phyloP scores from a whole-genome alignment of 306 rosid species.

The Myrica gale region DNA sequence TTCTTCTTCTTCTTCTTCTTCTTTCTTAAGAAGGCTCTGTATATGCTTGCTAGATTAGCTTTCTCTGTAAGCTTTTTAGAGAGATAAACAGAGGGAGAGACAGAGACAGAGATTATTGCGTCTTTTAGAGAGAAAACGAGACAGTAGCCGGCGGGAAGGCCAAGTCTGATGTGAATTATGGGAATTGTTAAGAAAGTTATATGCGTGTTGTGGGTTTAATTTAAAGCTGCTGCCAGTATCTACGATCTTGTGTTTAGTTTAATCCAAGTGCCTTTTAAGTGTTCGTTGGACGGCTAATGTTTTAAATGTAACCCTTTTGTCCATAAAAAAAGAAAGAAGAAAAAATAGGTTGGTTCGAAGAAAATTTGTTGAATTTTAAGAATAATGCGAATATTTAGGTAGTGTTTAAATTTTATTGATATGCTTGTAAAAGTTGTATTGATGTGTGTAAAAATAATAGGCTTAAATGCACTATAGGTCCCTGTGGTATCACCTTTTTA shows the following conservation, averaged over 20 bases:
- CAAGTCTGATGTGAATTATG: constrained; percentile 8
- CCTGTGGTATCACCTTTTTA: too few relatives aligned
- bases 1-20: neutral
- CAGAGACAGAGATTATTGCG: constrained; percentile 6
- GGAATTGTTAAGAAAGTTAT: constrained; percentile 9
- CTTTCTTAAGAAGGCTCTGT: neutral
- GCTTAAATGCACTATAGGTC: too few relatives aligned
- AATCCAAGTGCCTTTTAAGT: neutral
- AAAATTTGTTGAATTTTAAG: too few relatives aligned
- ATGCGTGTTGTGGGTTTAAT: constrained; percentile 22
- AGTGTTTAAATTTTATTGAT: too few relatives aligned
- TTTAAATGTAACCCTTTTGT: too few relatives aligned
- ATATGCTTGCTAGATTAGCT: neutral
- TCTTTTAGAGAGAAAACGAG: constrained; percentile 17
- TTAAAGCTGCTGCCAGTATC: constrained; percentile 13
- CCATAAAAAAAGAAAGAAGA: too few relatives aligned
- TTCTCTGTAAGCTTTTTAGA: constrained; percentile 10
- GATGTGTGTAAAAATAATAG: too few relatives aligned
- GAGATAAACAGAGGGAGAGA: constrained; percentile 12
- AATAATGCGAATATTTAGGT: too few relatives aligned
- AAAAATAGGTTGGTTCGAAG: too few relatives aligned
- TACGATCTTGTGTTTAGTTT: neutral
- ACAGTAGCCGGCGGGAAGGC: constrained; percentile 48
- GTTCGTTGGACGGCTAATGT: neutral
- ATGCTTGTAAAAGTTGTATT: too few relatives aligned